These are phyloP conservation scores for Penicillium mononematosum DNA, from an alignment of 495 filamentous ascomycete genomes.

Conservation along the genomic window DNA sequence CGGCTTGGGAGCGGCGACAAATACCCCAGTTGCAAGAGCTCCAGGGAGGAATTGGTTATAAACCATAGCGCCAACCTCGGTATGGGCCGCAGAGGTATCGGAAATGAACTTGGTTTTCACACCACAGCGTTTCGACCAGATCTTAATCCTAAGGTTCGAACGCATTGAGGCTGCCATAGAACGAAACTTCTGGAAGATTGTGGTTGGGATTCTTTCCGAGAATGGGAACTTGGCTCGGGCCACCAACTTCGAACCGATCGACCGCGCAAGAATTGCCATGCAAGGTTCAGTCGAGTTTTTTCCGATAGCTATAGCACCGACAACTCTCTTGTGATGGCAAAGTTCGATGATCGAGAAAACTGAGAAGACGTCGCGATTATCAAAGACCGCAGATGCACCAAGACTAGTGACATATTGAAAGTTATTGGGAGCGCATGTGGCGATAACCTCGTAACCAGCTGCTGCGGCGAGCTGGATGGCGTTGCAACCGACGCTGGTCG, in stretches of 20 bases:
- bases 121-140: conserved; percentile 8
- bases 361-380: conserved; percentile 49
- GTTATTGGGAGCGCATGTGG: conserved; percentile 55
- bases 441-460: conserved; percentile 58
- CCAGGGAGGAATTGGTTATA: conserved; percentile 35
- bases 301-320: conserved; percentile 13
- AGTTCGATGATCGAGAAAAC: conserved; percentile 27
- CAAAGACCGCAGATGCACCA: conserved; percentile 57
- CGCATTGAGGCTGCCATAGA: neutral
- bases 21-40: conserved; percentile 26
- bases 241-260: conserved; percentile 20
- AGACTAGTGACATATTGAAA: conserved; percentile 50
- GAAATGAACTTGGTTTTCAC: conserved; percentile 21
- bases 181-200: neutral
- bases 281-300: conserved; percentile 11
- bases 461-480: conserved; percentile 61
- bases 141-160: neutral
- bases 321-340: conserved; percentile 7
- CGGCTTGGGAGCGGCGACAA: conserved; percentile 32
- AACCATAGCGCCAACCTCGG: conserved; percentile 27
- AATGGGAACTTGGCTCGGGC: conserved; percentile 14
- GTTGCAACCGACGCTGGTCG: conserved; percentile 56
- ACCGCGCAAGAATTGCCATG: conserved; percentile 17
- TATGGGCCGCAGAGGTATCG: conserved; percentile 21
- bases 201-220: neutral